phyloP scores from a whole-genome alignment of 1,284 basidiomycete genomes.

The Marasmius tenuissimus region DNA sequence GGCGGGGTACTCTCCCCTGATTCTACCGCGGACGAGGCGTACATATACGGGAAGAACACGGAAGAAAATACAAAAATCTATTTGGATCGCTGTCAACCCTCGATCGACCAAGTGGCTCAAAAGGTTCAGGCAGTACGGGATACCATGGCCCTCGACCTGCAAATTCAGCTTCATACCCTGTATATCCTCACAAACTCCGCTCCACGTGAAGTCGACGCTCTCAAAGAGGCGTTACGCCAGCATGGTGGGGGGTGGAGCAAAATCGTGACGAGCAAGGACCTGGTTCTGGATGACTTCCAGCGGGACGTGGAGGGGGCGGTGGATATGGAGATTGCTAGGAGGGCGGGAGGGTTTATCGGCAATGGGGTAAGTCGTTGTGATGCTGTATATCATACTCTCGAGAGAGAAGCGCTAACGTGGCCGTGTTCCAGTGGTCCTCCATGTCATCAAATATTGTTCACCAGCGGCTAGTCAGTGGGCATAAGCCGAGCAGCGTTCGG shows the following conservation, averaged over 20 bases:
- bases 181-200: not conserved
- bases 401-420: not conserved
- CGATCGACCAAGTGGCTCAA: not conserved
- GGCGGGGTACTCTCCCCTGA: not conserved
- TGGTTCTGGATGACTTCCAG: not conserved
- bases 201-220: not conserved
- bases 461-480: not conserved
- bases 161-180: not conserved
- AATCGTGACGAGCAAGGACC: not conserved
- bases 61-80: not conserved
- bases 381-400: not conserved
- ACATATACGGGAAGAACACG: not conserved
- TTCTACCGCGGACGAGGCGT: not conserved
- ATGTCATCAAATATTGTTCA: not conserved
- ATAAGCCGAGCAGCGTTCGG: not conserved
- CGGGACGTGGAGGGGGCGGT: not conserved
- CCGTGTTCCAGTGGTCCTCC: not conserved
- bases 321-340: not conserved
- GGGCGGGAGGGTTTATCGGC: slow-evolving; percentile 1
- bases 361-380: slow-evolving; percentile 1
- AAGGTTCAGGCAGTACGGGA: not conserved
- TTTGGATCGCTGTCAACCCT: not conserved
- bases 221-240: not conserved
- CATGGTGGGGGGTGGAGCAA: not conserved
- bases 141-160: not conserved